phyloP scores from a whole-genome alignment of 176 grass and related monocot species.

The Cenchrus fungigraminus region DNA sequence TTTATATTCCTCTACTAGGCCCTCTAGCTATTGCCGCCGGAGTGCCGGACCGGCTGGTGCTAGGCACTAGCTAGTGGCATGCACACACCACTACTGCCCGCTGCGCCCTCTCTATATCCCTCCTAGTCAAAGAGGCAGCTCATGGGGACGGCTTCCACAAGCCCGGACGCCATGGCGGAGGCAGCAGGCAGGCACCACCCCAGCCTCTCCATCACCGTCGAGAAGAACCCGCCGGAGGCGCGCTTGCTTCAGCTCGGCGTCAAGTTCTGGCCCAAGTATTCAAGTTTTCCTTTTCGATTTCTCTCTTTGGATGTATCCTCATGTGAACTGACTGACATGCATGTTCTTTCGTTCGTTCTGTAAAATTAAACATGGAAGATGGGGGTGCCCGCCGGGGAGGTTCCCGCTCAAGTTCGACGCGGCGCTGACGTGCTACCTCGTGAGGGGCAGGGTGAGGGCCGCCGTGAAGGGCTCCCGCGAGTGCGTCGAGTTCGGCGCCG shows the following conservation, averaged over 20 bases:
- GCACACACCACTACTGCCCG: background rate
- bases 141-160: conserved; percentile 59
- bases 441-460: conserved; percentile 64
- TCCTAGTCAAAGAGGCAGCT: background rate
- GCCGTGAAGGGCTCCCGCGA: conserved; percentile 58
- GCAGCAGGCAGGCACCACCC: conserved; percentile 24
- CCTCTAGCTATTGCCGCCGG: background rate
- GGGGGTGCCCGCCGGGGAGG: conserved; percentile 77
- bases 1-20: conserved; percentile 17
- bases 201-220: conserved; percentile 53
- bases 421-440: conserved; percentile 67
- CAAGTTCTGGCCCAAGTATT: conserved; percentile 81
- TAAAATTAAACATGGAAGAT: background rate
- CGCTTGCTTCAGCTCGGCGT: conserved; percentile 64
- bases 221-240: conserved; percentile 58
- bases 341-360: background rate
- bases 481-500: conserved; percentile 64
- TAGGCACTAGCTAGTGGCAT: background rate
- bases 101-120: background rate
- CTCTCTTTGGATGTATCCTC: no score
- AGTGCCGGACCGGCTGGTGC: background rate
- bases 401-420: conserved; percentile 73
- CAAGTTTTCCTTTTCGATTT: background rate
- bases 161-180: conserved; percentile 43
- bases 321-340: no score